Percentiles rank a stretch among this genome's conserved stretches.
Conservation (phyloP, 1,284 basidiomycete genomes). For the Stygiomarasmius scandens region DNA sequence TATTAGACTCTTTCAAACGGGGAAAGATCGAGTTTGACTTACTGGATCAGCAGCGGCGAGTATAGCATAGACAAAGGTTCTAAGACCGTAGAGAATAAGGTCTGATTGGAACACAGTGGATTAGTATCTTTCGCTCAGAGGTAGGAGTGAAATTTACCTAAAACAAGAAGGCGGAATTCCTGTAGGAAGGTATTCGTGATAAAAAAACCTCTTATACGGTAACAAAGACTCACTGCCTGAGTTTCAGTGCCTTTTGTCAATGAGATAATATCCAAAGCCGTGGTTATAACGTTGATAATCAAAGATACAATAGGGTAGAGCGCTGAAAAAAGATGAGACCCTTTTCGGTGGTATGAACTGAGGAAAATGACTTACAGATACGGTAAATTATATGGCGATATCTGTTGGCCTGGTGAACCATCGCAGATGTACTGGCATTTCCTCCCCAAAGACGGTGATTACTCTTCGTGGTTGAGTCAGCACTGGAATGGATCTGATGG, state of each 20-base stretch:
- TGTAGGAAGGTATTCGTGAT: not conserved
- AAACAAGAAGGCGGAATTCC: conserved; percentile 12
- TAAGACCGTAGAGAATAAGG: conserved; percentile 11
- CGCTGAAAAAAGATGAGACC: conserved; percentile 9
- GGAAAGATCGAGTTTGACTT: too few relatives aligned
- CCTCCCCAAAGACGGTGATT: not conserved
- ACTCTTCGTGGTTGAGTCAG: not conserved
- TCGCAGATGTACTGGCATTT: not conserved
- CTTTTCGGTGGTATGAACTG: not conserved
- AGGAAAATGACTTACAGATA: conserved; percentile 17
- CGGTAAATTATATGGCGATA: conserved; percentile 22
- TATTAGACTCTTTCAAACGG: too few relatives aligned
- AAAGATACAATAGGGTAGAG: conserved; percentile 27
- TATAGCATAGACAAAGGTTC: conserved; percentile 6
- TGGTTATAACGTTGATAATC: conserved; percentile 20
- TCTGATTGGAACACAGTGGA: conserved; percentile 12
- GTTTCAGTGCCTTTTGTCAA: not conserved
- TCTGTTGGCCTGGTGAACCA: conserved; percentile 1
- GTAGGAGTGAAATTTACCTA: conserved; percentile 7
- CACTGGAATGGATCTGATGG: not conserved
- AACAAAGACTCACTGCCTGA: not conserved
- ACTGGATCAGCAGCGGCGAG: conserved; percentile 5
- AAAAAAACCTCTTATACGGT: not conserved
- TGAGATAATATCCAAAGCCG: conserved; percentile 20
- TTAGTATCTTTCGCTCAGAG: not conserved